Evolutionary conservation across 257 asterid species (phyloP).

Genomic region (Nicotiana tabacum): DNA sequence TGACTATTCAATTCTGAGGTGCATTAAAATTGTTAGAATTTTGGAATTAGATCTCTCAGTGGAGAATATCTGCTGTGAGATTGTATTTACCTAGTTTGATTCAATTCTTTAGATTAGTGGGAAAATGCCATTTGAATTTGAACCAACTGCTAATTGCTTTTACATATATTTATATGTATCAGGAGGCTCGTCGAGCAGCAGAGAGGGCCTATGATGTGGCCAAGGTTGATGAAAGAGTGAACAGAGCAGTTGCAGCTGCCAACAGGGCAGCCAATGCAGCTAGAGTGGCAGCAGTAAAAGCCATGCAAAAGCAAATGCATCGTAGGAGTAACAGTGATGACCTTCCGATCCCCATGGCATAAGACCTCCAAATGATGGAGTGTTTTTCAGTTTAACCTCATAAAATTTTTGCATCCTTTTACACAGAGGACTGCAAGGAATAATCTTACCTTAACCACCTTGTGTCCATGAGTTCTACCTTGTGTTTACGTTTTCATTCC

Average conservation of each 20-base stretch:
- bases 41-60: no score
- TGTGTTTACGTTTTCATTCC: background rate
- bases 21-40: no score
- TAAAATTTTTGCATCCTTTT: background rate
- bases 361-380: background rate
- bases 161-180: constrained; percentile 2
- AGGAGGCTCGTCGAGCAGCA: constrained; percentile 45
- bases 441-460: background rate
- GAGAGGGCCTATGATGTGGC: constrained; percentile 34
- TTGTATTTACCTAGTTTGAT: background rate
- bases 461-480: background rate
- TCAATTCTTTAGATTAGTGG: background rate
- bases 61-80: no score
- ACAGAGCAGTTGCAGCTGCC: constrained; percentile 35
- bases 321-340: constrained; percentile 25
- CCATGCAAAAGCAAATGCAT: constrained; percentile 39
- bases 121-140: background rate
- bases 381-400: constrained; percentile 1
- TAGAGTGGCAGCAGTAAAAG: constrained; percentile 43
- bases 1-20: no score
- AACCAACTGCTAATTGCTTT: background rate
- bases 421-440: background rate
- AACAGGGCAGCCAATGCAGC: constrained; percentile 42
- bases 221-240: constrained; percentile 40
- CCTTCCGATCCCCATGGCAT: constrained; percentile 26